These are phyloP conservation scores for Vaccinium corymbosum DNA, from an alignment of 148 eudicot species.

Conservation along the genomic window DNA sequence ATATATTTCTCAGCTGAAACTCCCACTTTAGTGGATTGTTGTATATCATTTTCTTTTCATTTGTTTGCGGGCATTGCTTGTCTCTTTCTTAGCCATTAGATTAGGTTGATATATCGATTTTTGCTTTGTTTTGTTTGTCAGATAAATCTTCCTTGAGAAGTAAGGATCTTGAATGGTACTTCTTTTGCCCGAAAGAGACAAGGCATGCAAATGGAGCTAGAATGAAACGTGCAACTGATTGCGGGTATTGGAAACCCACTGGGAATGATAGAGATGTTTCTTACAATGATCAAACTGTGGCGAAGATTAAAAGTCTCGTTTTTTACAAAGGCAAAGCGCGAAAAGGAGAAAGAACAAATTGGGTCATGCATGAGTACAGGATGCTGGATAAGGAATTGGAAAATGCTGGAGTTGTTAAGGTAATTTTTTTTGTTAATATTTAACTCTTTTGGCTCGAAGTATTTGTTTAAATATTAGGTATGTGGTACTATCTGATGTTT, in stretches of 20 bases:
- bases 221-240: constrained; percentile 49
- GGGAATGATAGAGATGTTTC: constrained; percentile 54
- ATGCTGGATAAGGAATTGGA: constrained; percentile 37
- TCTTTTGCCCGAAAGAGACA: constrained; percentile 60
- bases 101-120: background rate
- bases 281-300: constrained; percentile 43
- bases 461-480: background rate
- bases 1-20: background rate
- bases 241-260: constrained; percentile 85
- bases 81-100: background rate
- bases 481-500: background rate
- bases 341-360: constrained; percentile 67
- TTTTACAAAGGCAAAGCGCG: constrained; percentile 65
- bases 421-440: constrained; percentile 14
- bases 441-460: background rate
- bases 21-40: background rate
- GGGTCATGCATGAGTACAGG: constrained; percentile 75
- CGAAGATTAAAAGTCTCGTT: constrained; percentile 64
- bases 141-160: constrained; percentile 42
- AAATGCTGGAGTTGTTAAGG: constrained; percentile 49
- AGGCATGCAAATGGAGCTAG: constrained; percentile 55
- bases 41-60: background rate
- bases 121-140: constrained; percentile 16
- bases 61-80: background rate
- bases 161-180: constrained; percentile 70